These are phyloP conservation scores for Melanomma pulvis-pyrius DNA, from an alignment of 495 filamentous ascomycete genomes.

Conservation along the genomic window DNA sequence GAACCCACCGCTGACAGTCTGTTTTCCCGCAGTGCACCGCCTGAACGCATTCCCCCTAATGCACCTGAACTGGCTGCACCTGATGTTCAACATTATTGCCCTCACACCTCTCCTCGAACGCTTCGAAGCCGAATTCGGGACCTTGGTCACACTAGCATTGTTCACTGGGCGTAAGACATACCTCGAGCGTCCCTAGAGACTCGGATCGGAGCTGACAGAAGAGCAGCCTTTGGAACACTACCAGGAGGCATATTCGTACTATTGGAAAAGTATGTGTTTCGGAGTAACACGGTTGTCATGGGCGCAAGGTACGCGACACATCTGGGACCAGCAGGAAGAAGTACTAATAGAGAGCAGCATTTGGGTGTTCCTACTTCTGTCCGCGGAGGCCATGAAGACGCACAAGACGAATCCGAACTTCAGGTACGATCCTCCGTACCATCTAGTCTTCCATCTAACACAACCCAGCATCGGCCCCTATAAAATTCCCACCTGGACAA, in stretches of 20 bases:
- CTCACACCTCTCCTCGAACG: slow-evolving; percentile 83
- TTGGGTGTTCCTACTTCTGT: slow-evolving; percentile 87
- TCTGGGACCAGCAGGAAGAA: not conserved
- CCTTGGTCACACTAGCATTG: slow-evolving; percentile 77
- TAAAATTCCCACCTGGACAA: slow-evolving; percentile 88
- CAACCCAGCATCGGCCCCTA: slow-evolving; percentile 58
- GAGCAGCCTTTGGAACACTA: slow-evolving; percentile 43
- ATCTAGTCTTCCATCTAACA: not conserved
- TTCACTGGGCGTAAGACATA: slow-evolving; percentile 84
- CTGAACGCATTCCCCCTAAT: slow-evolving; percentile 91
- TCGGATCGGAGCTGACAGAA: slow-evolving; percentile 3
- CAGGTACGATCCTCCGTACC: slow-evolving; percentile 45
- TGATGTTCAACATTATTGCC: slow-evolving; percentile 75
- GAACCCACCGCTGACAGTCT: slow-evolving; percentile 29
- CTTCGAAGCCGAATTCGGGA: slow-evolving; percentile 93
- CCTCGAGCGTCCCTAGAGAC: not conserved
- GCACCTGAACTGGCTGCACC: slow-evolving; percentile 77
- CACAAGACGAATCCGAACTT: slow-evolving; percentile 75
- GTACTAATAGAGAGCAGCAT: slow-evolving; percentile 56
- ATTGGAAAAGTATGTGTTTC: slow-evolving; percentile 38
- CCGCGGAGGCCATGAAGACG: slow-evolving; percentile 79
- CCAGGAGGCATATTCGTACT: slow-evolving; percentile 46
- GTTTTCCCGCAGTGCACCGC: slow-evolving; percentile 72
- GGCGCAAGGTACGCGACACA: slow-evolving; percentile 73
- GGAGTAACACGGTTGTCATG: slow-evolving; percentile 60